Evolutionary conservation across 495 filamentous ascomycete species (phyloP).

Genomic region (Aspergillus cristatus): DNA sequence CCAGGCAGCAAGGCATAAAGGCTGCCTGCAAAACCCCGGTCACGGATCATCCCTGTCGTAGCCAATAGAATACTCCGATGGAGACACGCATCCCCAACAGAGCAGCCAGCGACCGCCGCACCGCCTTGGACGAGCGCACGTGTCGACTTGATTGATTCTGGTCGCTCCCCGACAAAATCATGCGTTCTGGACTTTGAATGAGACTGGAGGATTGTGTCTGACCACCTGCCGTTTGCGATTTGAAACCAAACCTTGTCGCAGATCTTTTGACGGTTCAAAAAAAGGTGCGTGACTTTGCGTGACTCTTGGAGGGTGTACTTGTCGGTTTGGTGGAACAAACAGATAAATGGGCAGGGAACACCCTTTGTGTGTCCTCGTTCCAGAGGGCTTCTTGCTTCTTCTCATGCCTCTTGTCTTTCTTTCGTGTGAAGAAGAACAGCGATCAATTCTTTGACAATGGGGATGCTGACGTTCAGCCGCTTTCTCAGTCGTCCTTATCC

Average conservation of each 20-base stretch:
- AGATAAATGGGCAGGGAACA: not conserved
- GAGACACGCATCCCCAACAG: too few species aligned
- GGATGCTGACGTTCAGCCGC: slow-evolving; percentile 36
- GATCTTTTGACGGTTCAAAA: too few species aligned
- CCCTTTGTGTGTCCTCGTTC: not conserved
- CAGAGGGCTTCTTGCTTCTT: not conserved
- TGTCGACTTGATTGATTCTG: not conserved
- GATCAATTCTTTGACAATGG: slow-evolving; percentile 16
- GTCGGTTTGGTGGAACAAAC: not conserved
- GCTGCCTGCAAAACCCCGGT: too few species aligned
- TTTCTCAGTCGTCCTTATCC: slow-evolving; percentile 36
- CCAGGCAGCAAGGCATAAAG: too few species aligned
- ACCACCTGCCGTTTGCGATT: not conserved
- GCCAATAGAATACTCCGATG: too few species aligned
- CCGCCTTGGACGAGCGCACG: not conserved
- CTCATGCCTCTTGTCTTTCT: not conserved
- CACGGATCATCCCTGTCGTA: too few species aligned
- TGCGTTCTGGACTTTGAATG: slow-evolving; percentile 11
- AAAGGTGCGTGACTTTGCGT: not conserved
- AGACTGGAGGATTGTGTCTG: slow-evolving; percentile 7
- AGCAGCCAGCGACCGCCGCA: too few species aligned
- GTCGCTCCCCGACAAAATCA: slow-evolving; percentile 4
- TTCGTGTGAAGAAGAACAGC: not conserved
- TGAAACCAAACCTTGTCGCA: not conserved
- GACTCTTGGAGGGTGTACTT: not conserved